Base-by-base conservation (phyloP, 2,329 filamentous ascomycete genomes). In the Epichloe bromicola region DNA sequence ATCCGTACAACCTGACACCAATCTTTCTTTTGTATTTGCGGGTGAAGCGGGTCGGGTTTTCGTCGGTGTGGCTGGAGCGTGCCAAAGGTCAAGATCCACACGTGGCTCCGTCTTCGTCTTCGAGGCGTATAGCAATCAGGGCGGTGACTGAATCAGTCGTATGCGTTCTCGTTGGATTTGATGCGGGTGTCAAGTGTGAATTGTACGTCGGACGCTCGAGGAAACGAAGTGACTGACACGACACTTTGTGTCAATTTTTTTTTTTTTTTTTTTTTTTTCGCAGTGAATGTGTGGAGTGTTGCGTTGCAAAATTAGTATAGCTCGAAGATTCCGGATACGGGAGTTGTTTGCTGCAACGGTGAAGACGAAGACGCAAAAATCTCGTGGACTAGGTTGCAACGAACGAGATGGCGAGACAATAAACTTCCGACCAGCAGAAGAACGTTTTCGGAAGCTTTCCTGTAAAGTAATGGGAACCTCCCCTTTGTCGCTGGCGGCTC, bases 381-480 rank as follows among this genome's bases (percentile, higher is more conserved):
- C 20, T 10, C n/a, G n/a, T 42, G 3, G 40, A 15, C 40, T 42
- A 19, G 17, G 8, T 17, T 42, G 40, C 40, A 42, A 44, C 15
- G 15, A 10, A 17, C 26, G n/a, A 48, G 20, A 30, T 12, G 36
- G 17, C 11, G 30, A 23, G 34, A 20, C 5, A 19, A 8, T 6
- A 30, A 41, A 38, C 37, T 53, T 55, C 54, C 54, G 53, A 55
- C 46, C 55, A 53, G 55, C 54, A 53, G 55, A 55, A 53, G 37
- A 30, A 44, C 30, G 36, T 33, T 44, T 44, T 19, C 14, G 40
- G 19, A 42, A 4, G 5, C 1, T 23, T 42, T 48, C 14, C 20
- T 33, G 46, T 11, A 47, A 47, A 17, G 17, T 15, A 12, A 48
- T 33, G 26, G 23, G 15, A 17, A 20, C 11, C 19, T 48, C 23